Evolutionary conservation across 176 grass and related monocot genomes (phyloP), one percentile per base, ranked within the genome.

Genomic region (Carex myosuroides): DNA sequence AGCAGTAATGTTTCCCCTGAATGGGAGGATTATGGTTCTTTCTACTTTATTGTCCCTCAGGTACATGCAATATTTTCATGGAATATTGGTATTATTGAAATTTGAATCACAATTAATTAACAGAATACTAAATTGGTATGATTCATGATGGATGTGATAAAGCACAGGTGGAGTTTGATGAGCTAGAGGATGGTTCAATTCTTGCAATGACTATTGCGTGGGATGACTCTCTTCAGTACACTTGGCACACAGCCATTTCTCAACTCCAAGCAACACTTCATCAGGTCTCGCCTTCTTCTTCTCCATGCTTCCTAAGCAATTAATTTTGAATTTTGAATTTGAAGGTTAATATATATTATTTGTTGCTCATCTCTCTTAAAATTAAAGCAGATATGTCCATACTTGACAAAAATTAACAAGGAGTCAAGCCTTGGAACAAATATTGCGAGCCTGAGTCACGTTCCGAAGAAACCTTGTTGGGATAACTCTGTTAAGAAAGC

Each of bases 31-130:
- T 95, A 90, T 1, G 91, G 96, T 21, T 91, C 96, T 39, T 99
- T 99, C 65, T 95, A 95, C 88, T 99, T 95, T 64, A 81, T 90
- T 16, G 46, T 99, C 64, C 96, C 96, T 58, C 96, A 95, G 85
- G 96, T 98, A 83, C 42, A 68, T 67, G 62, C 41, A 9, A 60
- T 46, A 18, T 44, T 46, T 16, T 78, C 26, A 29, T 35, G 30
- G 20, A 58, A 60, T 60, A 33, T 39, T 3, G 7, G 56, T 9
- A 80, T 8, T 44, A 81, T 11, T 21, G 60, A 81, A 44, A 62
- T 41, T 10, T 65, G 17, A 60, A 58, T 64, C 44, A 52, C 57
- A 63, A 41, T 64, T 63, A 81, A 21, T 41, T 44, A 44, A 44
- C 24, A 63, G 26, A 29, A 21, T 55, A 61, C 30, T 79, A 79